Percentiles rank a stretch among this genome's conserved stretches.
phyloP scores from a whole-genome alignment of 305 asterid species.

The Salvia sclarea region DNA sequence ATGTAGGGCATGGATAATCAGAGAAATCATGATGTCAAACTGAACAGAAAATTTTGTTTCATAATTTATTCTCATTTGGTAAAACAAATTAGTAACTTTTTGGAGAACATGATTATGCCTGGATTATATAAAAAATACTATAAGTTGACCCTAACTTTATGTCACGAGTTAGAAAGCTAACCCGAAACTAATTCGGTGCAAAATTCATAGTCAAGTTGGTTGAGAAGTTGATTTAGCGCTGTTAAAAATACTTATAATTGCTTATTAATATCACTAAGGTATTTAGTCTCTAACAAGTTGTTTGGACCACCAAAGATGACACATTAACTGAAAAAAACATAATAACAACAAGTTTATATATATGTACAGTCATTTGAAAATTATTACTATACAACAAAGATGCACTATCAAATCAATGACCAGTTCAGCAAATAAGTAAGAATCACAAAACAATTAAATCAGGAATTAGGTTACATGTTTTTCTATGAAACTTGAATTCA shows the following conservation, averaged over 20 bases:
- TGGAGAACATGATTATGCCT: not conserved
- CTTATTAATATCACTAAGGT: conserved; percentile 18
- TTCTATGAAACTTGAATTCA: too few species aligned
- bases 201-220: conserved; percentile 25
- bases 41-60: not conserved
- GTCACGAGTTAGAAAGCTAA: conserved; percentile 29
- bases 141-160: not conserved
- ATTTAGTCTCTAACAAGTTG: conserved; percentile 23
- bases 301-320: conserved; percentile 32
- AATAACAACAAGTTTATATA: conserved; percentile 16
- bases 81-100: not conserved
- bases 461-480: too few species aligned
- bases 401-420: conserved; percentile 19
- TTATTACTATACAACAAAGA: conserved; percentile 25
- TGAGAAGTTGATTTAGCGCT: conserved; percentile 33
- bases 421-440: not conserved
- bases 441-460: not conserved
- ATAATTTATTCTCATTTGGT: not conserved
- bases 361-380: conserved; percentile 3
- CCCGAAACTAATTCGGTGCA: conserved; percentile 28
- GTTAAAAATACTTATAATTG: conserved; percentile 34
- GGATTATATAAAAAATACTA: conserved; percentile 8
- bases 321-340: conserved; percentile 32
- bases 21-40: not conserved
- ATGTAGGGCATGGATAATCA: not conserved